Conservation (phyloP, 371 early-diverging fungal species). For the Mucor sp. region DNA sequence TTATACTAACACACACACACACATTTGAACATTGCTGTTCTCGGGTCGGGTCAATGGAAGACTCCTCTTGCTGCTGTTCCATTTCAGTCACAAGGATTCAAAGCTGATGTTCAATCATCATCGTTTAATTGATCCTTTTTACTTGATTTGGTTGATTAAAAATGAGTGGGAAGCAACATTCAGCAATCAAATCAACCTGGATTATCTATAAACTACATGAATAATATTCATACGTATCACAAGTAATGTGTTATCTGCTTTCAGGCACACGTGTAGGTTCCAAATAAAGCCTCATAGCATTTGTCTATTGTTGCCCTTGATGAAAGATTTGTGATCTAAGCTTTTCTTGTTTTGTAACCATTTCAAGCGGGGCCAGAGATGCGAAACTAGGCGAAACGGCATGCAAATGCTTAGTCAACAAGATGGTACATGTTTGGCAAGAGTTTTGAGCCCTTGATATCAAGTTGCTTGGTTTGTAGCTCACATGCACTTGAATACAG, state of each 20-base stretch:
- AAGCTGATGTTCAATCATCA: not conserved
- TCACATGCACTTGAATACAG: no score
- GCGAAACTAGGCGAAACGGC: not conserved
- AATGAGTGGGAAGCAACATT: not conserved
- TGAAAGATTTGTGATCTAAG: not conserved
- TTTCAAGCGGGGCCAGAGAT: not conserved
- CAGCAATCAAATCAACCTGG: not conserved
- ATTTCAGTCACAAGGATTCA: not conserved
- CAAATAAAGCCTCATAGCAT: not conserved
- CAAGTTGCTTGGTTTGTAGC: no score
- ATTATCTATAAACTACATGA: not conserved
- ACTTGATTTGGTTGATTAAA: not conserved
- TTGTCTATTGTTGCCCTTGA: not conserved
- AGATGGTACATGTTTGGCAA: not conserved
- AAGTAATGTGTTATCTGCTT: not conserved
- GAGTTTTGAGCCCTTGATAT: no score
- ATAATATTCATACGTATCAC: not conserved
- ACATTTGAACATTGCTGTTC: not conserved
- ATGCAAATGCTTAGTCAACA: not conserved
- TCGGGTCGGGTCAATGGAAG: slow-evolving; percentile 5
- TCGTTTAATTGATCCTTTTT: not conserved
- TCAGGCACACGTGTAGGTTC: not conserved
- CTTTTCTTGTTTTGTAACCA: not conserved
- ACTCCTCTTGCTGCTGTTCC: not conserved
- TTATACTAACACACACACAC: not conserved